phyloP scores from a whole-genome alignment of 352 stramenopile genomes.

The Globisporangium alternatum region DNA sequence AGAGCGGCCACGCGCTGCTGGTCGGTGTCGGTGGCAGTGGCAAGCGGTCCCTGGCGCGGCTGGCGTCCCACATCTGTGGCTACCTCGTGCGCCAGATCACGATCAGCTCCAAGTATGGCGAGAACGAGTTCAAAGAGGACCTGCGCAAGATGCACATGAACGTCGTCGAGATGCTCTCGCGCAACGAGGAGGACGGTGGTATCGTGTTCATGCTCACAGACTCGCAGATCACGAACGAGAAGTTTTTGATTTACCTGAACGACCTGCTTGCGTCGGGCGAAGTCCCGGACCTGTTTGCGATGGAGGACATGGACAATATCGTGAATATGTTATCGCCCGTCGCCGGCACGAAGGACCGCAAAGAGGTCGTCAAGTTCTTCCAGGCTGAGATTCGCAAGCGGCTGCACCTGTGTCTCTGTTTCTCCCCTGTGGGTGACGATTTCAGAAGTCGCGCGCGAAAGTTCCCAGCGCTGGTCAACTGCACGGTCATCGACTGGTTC shows the following conservation, averaged over 20 bases:
- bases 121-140: constrained; percentile 97
- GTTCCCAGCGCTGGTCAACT: constrained; percentile 95
- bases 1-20: constrained; percentile 90
- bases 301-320: constrained; percentile 94
- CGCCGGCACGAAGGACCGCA: constrained; percentile 81
- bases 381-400: constrained; percentile 94
- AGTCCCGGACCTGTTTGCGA: constrained; percentile 93
- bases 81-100: constrained; percentile 92
- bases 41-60: constrained; percentile 91
- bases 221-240: constrained; percentile 96
- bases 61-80: constrained; percentile 93
- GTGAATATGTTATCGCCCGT: constrained; percentile 82
- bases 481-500: constrained; percentile 96
- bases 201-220: constrained; percentile 96
- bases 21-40: constrained; percentile 93
- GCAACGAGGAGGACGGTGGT: constrained; percentile 80
- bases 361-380: constrained; percentile 95
- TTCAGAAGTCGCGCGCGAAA: constrained; percentile 93
- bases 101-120: constrained; percentile 93
- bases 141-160: constrained; percentile 93
- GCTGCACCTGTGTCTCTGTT: constrained; percentile 93
- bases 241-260: constrained; percentile 96
- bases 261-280: constrained; percentile 93
- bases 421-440: constrained; percentile 94
- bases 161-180: constrained; percentile 90